Conservation (phyloP, 805 yeast genomes). For the Wickerhamiella parazyma region DNA sequence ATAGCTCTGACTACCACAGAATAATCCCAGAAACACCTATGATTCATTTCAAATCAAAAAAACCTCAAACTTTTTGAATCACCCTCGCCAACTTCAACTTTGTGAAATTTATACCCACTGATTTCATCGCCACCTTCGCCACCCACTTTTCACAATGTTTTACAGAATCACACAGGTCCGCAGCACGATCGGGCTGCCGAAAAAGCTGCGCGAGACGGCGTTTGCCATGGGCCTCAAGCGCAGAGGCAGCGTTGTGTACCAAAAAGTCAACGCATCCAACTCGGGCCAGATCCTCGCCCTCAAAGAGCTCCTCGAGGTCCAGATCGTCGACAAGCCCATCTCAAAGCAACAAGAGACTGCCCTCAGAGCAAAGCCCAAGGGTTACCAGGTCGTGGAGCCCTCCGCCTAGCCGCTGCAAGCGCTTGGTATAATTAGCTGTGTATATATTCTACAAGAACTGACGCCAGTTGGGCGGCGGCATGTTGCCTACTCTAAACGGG, state of each 20-base stretch:
- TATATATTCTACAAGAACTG: neutral
- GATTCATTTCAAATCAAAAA: too few species aligned
- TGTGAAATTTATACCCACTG: neutral
- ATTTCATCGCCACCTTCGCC: neutral
- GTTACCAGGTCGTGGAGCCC: slow-evolving; percentile 21
- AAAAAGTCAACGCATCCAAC: slow-evolving; percentile 54
- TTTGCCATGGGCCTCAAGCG: slow-evolving; percentile 59
- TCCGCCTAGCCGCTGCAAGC: neutral
- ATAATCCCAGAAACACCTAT: too few species aligned
- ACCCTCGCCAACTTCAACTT: too few species aligned
- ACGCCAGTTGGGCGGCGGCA: slow-evolving; percentile 10
- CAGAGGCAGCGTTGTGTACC: slow-evolving; percentile 64
- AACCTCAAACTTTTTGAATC: too few species aligned
- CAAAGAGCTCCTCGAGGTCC: slow-evolving; percentile 77
- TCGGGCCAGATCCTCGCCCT: slow-evolving; percentile 77
- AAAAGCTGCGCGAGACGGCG: slow-evolving; percentile 48
- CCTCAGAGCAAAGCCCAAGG: slow-evolving; percentile 22
- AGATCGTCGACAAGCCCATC: slow-evolving; percentile 44
- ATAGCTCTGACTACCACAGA: too few species aligned
- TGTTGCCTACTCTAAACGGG: slow-evolving; percentile 1
- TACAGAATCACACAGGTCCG: slow-evolving; percentile 54
- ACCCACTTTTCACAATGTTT: slow-evolving; percentile 16
- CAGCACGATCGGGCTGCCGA: slow-evolving; percentile 78
- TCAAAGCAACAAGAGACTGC: slow-evolving; percentile 33
- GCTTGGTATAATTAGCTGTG: neutral